Base-by-base conservation (phyloP, 495 filamentous ascomycete species). In the Xylona heveae region DNA sequence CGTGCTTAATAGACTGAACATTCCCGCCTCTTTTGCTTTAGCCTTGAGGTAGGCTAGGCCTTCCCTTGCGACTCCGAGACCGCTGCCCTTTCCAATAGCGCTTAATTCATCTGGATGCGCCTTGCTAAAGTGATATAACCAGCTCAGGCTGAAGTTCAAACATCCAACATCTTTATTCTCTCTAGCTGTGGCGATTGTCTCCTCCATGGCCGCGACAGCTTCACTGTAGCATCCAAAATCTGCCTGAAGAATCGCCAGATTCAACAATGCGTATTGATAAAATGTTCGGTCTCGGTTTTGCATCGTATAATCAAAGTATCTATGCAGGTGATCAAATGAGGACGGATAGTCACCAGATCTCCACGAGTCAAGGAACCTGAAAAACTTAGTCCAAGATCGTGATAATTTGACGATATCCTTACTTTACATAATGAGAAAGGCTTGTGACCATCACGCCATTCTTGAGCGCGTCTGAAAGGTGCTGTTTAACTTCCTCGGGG, bases 261-360 rank as follows among this genome's bases (percentile, higher is more conserved):
- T 93, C 39, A 97, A 66, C n/a, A 94, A 58, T 8, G 90, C 90
- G 47, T 94, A 95, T 42, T 94, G 88, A 47, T 95, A 95, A 40
- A 83, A 82, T n/a, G 66, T 66, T 14, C 77, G 70, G 46, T 90
- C 78, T 17, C 71, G 56, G 40, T 70, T 78, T 38, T 90, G 78
- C 78, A 94, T 83, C 4, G 80, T 88, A 52, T 92, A 93, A 49
- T 97, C 88, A 46, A 93, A 97, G 50, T 92, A 95, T 24, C 82
- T 74, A 48, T 97, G 85, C 18, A 97, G 64, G 39, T 74, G 74
- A 38, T 97, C 84, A 48, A 94, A 84, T 0, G 85, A 74, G 0
- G 73, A 74, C 8, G 80, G 67, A 45, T 85, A 92, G 50, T 95
- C 85, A 0, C 90, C 90, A 7, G 82, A 68, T 38, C 70, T 65